phyloP scores from a whole-genome alignment of 2,329 filamentous ascomycete genomes.

The Hypoxylon sp. region DNA sequence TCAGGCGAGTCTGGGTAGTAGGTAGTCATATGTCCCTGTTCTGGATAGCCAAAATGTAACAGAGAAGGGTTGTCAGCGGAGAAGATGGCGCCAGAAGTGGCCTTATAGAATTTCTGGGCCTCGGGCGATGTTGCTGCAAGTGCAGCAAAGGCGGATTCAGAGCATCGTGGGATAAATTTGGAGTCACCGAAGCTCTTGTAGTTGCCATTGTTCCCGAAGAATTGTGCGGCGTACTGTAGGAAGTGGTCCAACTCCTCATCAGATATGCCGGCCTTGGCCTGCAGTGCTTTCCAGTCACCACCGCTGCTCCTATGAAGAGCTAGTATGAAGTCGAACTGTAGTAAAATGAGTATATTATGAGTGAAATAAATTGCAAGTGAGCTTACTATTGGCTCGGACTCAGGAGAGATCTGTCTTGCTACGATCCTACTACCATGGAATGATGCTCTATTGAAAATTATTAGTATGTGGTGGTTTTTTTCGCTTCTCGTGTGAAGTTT shows the following conservation, averaged over 20 bases:
- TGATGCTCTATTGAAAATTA: constrained; percentile 70
- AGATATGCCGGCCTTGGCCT: constrained; percentile 74
- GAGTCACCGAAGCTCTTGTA: constrained; percentile 90
- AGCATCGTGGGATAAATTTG: constrained; percentile 84
- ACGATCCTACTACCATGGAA: constrained; percentile 84
- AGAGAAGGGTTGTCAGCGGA: constrained; percentile 73
- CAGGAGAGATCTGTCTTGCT: constrained; percentile 85
- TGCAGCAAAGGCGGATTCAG: constrained; percentile 73
- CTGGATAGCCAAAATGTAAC: constrained; percentile 82
- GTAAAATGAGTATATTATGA: constrained; percentile 33
- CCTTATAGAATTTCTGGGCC: constrained; percentile 74
- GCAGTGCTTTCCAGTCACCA: constrained; percentile 80
- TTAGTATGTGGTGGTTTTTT: constrained; percentile 13
- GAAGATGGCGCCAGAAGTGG: constrained; percentile 80
- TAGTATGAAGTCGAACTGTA: constrained; percentile 80
- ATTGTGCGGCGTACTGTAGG: constrained; percentile 83
- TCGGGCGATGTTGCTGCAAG: constrained; percentile 73
- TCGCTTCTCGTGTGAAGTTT: neutral
- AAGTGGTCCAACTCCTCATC: constrained; percentile 76
- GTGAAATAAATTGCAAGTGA: neutral
- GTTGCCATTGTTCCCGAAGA: constrained; percentile 85
- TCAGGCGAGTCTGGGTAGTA: constrained; percentile 84
- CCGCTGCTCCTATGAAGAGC: constrained; percentile 75
- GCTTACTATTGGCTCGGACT: constrained; percentile 77
- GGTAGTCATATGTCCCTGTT: constrained; percentile 82